phyloP scores from a whole-genome alignment of 805 yeast species.

The Komagataella populi region DNA sequence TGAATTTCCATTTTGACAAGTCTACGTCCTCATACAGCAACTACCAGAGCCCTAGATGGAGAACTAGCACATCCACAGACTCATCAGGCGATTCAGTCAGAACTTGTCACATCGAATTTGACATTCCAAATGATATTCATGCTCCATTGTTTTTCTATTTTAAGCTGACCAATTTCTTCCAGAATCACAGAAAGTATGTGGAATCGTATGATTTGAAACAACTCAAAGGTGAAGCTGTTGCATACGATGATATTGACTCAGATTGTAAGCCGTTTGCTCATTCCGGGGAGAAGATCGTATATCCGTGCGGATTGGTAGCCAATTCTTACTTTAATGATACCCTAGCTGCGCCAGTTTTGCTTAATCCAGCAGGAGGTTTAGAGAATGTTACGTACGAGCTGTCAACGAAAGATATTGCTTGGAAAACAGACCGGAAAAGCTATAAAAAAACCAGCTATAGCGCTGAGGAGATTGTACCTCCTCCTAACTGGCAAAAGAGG shows the following conservation, averaged over 20 bases:
- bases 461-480: slow-evolving; percentile 70
- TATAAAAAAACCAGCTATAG: slow-evolving; percentile 64
- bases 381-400: slow-evolving; percentile 25
- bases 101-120: slow-evolving; percentile 57
- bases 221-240: slow-evolving; percentile 61
- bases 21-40: slow-evolving; percentile 16
- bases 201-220: slow-evolving; percentile 73
- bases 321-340: slow-evolving; percentile 89
- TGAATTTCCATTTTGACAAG: slow-evolving; percentile 46
- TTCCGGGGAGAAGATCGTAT: slow-evolving; percentile 30
- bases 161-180: slow-evolving; percentile 79
- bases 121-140: slow-evolving; percentile 54
- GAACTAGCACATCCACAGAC: slow-evolving; percentile 18
- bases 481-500: slow-evolving; percentile 75
- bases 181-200: slow-evolving; percentile 91
- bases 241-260: slow-evolving; percentile 30
- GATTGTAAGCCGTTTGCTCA: slow-evolving; percentile 39
- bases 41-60: slow-evolving; percentile 49
- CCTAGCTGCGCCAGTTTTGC: slow-evolving; percentile 36
- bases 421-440: slow-evolving; percentile 66
- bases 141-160: slow-evolving; percentile 72
- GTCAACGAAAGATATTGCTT: slow-evolving; percentile 55
- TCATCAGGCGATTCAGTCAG: slow-evolving; percentile 23
- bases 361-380: slow-evolving; percentile 23
- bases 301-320: slow-evolving; percentile 94